A percentile compares a stretch with the other conserved stretches of the same genome.
phyloP scores from a whole-genome alignment of 2,329 filamentous ascomycete species.

The Aspergillus ochraceoroseus region DNA sequence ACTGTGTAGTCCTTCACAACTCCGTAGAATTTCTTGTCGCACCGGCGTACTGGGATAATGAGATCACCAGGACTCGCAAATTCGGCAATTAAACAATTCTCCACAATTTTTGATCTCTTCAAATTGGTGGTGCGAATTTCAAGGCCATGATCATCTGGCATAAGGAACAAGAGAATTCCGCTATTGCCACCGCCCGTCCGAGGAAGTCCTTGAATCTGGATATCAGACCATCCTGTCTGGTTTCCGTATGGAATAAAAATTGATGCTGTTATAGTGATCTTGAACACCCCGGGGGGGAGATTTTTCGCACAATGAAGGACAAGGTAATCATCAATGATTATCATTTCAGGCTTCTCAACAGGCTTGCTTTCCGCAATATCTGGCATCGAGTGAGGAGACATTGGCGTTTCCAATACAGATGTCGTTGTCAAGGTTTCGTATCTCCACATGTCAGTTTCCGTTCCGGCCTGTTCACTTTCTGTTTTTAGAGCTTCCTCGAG shows the following conservation, averaged over 20 bases:
- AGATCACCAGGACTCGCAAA: conserved; percentile 24
- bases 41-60: conserved; percentile 28
- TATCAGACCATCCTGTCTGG: conserved; percentile 26
- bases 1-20: conserved; percentile 30
- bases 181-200: conserved; percentile 21
- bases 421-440: not conserved
- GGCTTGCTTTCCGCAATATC: not conserved
- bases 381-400: not conserved
- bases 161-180: conserved; percentile 30
- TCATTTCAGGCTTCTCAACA: conserved; percentile 15
- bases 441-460: no score
- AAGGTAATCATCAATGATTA: conserved; percentile 19
- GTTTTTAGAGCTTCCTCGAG: no score
- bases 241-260: conserved; percentile 19
- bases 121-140: conserved; percentile 30
- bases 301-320: conserved; percentile 17
- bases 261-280: conserved; percentile 19
- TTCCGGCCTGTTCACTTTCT: no score
- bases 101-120: conserved; percentile 24
- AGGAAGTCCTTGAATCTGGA: conserved; percentile 30
- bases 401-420: not conserved
- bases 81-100: conserved; percentile 31
- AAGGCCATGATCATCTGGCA: conserved; percentile 26
- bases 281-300: conserved; percentile 19
- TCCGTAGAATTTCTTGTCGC: conserved; percentile 27